Evolutionary conservation across 2,329 filamentous ascomycete species (phyloP), one percentile per base, ranked within the genome.

Genomic region (Chrysosporium keratinophilum): DNA sequence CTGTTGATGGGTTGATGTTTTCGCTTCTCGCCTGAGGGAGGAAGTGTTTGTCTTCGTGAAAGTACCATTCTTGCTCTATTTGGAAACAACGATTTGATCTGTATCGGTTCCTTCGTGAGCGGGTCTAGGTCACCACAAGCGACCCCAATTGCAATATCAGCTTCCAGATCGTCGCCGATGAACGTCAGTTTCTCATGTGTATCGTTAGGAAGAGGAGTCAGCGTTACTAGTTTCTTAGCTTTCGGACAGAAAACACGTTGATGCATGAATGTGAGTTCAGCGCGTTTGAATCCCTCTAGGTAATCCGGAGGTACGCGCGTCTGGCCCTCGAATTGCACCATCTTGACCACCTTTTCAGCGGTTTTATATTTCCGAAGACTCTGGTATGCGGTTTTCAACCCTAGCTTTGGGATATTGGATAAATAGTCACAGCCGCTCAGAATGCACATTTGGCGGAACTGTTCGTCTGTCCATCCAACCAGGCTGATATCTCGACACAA

Each of bases 341-440:
- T 86, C 50, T 83, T 83, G 54, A 98, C 73, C 15, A 94, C 78
- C 55, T 83, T 84, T 50, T 97, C 91, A 5, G 93, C 80, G 0
- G 82, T 87, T 68, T 91, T 95, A 72, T 95, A 81, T 68, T 94
- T 95, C 56, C 91, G 83, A 56, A 98, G 79, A 74, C 93, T 81
- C 43, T 89, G 83, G 69, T 98, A 87, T 0, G 93, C 91, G 5
- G 90, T 97, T 75, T 96, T 97, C 54, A 98, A 70, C 0, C 93
- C 93, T 69, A 98, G 82, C 49, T 85, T 85, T 54, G 82, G 84
- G 57, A 98, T 87, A 55, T 85, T 86, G 1, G 84, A 76, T n/a
- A 97, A 78, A 67, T 98, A 98, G 67, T 98, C 93, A 66, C 93
- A 98, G 6, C 93, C 93, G 65, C 89, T 95, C 56, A 98, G 73